phyloP scores from a whole-genome alignment of 169 alveolate genomes.

The Cryptosporidium viatorum region DNA sequence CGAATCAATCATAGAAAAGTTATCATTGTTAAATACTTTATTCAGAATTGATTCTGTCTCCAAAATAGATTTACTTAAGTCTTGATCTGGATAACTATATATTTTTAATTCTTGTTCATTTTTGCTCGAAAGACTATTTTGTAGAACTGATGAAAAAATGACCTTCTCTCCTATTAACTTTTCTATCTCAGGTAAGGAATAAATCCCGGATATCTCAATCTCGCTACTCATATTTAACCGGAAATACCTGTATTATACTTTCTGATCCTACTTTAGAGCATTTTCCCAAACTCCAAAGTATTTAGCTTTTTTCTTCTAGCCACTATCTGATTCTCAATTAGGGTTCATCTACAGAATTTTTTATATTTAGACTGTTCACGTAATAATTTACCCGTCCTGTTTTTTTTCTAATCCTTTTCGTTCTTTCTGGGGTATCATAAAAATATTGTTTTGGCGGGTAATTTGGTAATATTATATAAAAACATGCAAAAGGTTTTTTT shows the following conservation, averaged over 20 bases:
- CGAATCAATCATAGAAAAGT: constrained; percentile 31
- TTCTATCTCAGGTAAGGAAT: constrained; percentile 17
- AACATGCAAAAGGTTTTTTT: background rate
- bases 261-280: background rate
- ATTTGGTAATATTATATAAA: constrained; percentile 7
- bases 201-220: constrained; percentile 27
- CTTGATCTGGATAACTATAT: background rate
- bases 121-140: background rate
- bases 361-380: background rate
- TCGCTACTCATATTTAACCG: background rate
- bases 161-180: constrained; percentile 31
- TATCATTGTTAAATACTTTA: constrained; percentile 38
- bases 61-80: background rate
- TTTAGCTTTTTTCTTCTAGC: background rate
- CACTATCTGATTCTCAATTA: background rate
- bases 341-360: background rate
- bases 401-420: background rate
- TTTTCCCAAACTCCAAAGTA: background rate
- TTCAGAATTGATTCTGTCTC: constrained; percentile 42
- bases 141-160: background rate
- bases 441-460: background rate
- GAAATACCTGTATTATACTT: background rate
- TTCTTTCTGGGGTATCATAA: background rate
- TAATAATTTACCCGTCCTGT: background rate
- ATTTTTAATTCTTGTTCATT: background rate